phyloP scores from a whole-genome alignment of 345 rosid genomes.

The Rhodamnia rubescens region DNA sequence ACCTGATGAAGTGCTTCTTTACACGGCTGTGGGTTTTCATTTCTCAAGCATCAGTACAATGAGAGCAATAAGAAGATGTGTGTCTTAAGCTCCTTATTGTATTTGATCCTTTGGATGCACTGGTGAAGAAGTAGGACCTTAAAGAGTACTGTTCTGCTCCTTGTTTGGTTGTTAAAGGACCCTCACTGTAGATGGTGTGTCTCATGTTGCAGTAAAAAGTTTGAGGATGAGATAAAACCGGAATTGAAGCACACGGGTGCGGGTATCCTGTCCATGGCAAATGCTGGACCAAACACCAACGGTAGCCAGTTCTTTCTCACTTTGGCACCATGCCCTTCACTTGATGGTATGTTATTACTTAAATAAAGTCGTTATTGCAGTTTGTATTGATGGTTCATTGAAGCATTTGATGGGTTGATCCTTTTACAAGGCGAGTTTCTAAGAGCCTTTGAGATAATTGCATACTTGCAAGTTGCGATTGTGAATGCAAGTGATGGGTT shows the following conservation, averaged over 20 bases:
- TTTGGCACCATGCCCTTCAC: conserved; percentile 64
- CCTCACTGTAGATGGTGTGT: background rate
- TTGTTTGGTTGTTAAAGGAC: background rate
- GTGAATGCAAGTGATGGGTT: background rate
- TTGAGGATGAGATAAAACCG: conserved; percentile 77
- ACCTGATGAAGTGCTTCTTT: background rate
- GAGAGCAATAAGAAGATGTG: background rate
- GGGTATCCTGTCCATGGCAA: conserved; percentile 90
- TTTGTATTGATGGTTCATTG: background rate
- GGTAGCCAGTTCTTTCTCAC: conserved; percentile 96
- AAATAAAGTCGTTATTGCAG: background rate
- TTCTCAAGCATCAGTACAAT: background rate
- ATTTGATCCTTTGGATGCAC: background rate
- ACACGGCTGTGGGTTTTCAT: background rate
- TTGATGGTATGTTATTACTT: conserved; percentile 51
- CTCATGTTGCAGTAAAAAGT: conserved; percentile 34
- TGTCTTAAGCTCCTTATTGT: background rate
- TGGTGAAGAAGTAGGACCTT: background rate
- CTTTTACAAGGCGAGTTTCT: background rate
- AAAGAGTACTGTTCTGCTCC: background rate
- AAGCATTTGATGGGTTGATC: background rate
- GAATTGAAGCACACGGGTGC: conserved; percentile 97
- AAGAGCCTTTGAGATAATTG: background rate
- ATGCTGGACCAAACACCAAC: conserved; percentile 91
- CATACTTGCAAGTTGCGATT: background rate